Evolutionary conservation across 345 rosid genomes (phyloP).

Genomic region (Rubroshorea leprosula): DNA sequence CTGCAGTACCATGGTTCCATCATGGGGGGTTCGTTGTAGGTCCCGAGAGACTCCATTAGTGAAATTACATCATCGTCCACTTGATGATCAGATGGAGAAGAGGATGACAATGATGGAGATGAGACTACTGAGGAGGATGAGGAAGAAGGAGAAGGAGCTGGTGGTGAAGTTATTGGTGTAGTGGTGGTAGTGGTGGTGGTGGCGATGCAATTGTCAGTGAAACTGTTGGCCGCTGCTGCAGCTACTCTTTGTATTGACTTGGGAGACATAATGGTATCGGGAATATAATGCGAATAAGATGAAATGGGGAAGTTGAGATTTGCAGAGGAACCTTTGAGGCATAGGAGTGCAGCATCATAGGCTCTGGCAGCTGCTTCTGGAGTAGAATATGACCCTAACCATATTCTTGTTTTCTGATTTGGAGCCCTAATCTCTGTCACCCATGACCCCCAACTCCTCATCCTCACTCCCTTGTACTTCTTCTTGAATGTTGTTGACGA

Average conservation of each 20-base stretch:
- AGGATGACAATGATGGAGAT: constrained; percentile 39
- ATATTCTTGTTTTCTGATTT: constrained; percentile 87
- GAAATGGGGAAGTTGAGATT: constrained; percentile 76
- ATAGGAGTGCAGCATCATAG: constrained; percentile 90
- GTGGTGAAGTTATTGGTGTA: constrained; percentile 18
- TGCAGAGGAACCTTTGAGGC: constrained; percentile 79
- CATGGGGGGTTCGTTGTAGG: constrained; percentile 23
- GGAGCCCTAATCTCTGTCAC: constrained; percentile 98
- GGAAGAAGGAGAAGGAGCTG: constrained; percentile 27
- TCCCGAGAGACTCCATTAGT: constrained; percentile 30
- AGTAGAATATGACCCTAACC: constrained; percentile 96
- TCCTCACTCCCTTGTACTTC: constrained; percentile 92
- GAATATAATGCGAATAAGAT: constrained; percentile 28
- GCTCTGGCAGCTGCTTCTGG: constrained; percentile 97
- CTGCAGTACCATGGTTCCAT: constrained; percentile 46
- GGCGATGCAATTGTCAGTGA: constrained; percentile 15
- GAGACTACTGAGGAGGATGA: constrained; percentile 27
- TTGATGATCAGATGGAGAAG: constrained; percentile 29
- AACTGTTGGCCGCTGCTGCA: constrained; percentile 59
- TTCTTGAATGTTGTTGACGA: constrained; percentile 32
- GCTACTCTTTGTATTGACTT: constrained; percentile 85
- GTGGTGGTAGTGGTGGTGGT: constrained; percentile 9
- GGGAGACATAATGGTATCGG: constrained; percentile 60
- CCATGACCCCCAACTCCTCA: constrained; percentile 99
- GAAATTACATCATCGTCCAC: constrained; percentile 38